Evolutionary conservation across 352 stramenopile genomes (phyloP), one percentile per base, ranked within the genome.

Genomic region (Globisporangium mamillatum): DNA sequence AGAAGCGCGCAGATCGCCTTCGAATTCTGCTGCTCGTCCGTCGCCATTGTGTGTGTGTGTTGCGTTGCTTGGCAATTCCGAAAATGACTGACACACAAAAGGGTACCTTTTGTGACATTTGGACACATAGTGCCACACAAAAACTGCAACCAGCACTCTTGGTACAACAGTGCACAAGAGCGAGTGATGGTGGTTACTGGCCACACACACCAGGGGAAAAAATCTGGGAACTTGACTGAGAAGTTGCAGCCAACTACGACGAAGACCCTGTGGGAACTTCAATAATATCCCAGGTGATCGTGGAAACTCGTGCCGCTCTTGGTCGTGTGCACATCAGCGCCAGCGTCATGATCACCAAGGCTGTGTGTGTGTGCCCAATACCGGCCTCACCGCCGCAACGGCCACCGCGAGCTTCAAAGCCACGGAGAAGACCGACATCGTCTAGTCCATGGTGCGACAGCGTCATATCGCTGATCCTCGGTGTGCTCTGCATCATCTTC

Each of bases 271-370:
- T 32, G 29, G 29, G 32, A 38, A 38, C 32, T 38, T 12, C 32
- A 38, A 12, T 38, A 10, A 9, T 12, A 38, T 38, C 32, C 32
- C 32, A 38, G 8, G 6, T 38, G 32, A 10, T 38, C 7, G 32
- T 64, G 59, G 72, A 86, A 84, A 61, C 75, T 95, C 60, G 89
- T 98, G 20, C 93, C 93, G 22, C 73, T 88, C n/a, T 74, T 86
- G 29, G 81, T 98, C 34, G 88, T 98, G 20, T 82, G 84, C 12
- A 92, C 57, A 88, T 98, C 48, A 92, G 94, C 0, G 67, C 96
- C 58, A 94, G 78, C 52, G 80, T 98, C 50, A 86, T 92, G 63
- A 82, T 85, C 27, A 94, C 98, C 60, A 87, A 82, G 60, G 73
- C 66, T 4, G 82, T 82, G 25, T 93, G 88, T 68, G 88, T 68